Percentiles rank a stretch among this genome's conserved stretches.
These are phyloP conservation scores for Blastobotrys chiropterorum DNA, from an alignment of 805 yeast genomes.

Conservation along the genomic window DNA sequence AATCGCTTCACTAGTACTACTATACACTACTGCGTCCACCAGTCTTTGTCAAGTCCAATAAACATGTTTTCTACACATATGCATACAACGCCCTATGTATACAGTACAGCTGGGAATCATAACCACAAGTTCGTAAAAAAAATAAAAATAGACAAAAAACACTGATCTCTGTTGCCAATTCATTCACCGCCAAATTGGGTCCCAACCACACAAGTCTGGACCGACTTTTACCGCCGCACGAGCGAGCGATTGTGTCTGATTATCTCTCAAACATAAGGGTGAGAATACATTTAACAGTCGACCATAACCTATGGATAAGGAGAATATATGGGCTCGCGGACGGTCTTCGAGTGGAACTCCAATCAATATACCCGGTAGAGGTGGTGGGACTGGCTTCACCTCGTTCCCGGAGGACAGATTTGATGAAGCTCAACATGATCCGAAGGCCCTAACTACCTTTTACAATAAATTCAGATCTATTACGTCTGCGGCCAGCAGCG, in stretches of 20 bases:
- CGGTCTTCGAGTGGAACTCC: neutral
- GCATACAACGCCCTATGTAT: too few species aligned
- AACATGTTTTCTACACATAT: too few species aligned
- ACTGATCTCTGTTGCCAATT: too few species aligned
- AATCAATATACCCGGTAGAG: neutral
- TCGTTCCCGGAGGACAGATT: constrained; percentile 21
- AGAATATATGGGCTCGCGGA: neutral
- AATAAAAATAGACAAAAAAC: too few species aligned
- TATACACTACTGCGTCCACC: too few species aligned
- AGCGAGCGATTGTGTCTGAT: neutral
- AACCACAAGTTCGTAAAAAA: too few species aligned
- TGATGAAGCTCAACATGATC: constrained; percentile 15
- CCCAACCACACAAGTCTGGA: neutral
- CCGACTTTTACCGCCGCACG: neutral
- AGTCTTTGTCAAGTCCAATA: too few species aligned
- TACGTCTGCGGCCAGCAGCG: constrained; percentile 21
- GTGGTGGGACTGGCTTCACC: constrained; percentile 10
- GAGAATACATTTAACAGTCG: neutral
- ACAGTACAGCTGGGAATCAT: too few species aligned
- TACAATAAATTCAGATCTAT: constrained; percentile 20
- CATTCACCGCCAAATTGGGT: too few species aligned
- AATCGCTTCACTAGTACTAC: too few species aligned
- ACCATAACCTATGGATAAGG: neutral
- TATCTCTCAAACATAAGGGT: neutral
- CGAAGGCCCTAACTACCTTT: constrained; percentile 16